Evolutionary conservation across 441 rosid species (phyloP).

Genomic region (Macaranga tanarius): DNA sequence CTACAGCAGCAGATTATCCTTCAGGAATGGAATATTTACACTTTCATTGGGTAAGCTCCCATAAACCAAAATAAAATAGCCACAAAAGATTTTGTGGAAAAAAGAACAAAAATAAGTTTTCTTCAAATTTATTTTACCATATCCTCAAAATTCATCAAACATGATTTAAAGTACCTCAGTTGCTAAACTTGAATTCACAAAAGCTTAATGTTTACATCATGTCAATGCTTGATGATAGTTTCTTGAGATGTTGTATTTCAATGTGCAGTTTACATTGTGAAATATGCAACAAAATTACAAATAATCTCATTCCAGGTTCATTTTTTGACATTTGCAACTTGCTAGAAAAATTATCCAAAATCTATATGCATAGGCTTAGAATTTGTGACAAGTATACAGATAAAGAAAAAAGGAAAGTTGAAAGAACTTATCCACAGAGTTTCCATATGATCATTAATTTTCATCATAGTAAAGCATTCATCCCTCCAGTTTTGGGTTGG

Average conservation of each 20-base stretch:
- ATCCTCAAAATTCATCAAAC: not conserved
- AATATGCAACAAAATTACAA: not conserved
- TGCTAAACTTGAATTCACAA: not conserved
- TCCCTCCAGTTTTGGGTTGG: not conserved
- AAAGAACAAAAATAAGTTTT: not conserved
- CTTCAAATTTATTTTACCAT: not conserved
- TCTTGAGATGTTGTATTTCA: not conserved
- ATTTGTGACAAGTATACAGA: not conserved
- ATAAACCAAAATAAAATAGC: conserved; percentile 16
- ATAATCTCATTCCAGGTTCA: not conserved
- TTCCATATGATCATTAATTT: not conserved
- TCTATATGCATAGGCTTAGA: not conserved
- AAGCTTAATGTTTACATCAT: not conserved
- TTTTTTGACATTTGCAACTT: not conserved
- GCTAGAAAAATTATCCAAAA: not conserved
- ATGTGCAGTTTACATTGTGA: not conserved
- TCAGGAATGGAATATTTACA: conserved; percentile 30
- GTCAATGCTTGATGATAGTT: not conserved
- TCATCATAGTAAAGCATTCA: not conserved
- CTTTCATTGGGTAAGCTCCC: conserved; percentile 4
- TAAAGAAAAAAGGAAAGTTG: not conserved
- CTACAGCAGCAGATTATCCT: conserved; percentile 50
- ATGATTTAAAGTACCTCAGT: not conserved
- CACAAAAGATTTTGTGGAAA: conserved; percentile 6
- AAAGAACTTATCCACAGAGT: not conserved